phyloP scores from a whole-genome alignment of 23 red algal genomes.

The Porphyridium purpureum region DNA sequence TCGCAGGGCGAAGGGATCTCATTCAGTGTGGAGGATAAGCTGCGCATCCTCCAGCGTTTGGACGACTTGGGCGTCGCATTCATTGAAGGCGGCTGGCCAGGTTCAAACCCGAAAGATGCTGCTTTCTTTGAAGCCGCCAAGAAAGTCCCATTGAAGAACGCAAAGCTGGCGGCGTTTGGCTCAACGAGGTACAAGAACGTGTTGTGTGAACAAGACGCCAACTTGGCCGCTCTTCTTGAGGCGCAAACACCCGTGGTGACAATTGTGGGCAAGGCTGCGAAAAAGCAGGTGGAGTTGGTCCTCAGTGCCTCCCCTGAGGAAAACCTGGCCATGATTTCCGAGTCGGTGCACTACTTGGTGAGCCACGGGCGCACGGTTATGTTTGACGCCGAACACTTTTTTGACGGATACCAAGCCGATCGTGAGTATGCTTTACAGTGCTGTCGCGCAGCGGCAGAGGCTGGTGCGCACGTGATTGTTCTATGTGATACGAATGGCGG shows the following conservation, averaged over 20 bases:
- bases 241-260: slow-evolving; percentile 71
- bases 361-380: slow-evolving; percentile 47
- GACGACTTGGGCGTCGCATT: slow-evolving; percentile 81
- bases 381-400: slow-evolving; percentile 99
- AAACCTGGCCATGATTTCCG: slow-evolving; percentile 86
- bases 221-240: slow-evolving; percentile 36
- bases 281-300: slow-evolving; percentile 59
- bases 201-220: slow-evolving; percentile 46
- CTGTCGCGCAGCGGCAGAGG: slow-evolving; percentile 43
- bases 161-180: slow-evolving; percentile 84
- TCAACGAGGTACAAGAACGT: slow-evolving; percentile 66
- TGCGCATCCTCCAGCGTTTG: slow-evolving; percentile 50
- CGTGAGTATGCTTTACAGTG: slow-evolving; percentile 52
- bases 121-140: slow-evolving; percentile 63
- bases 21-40: slow-evolving; percentile 67
- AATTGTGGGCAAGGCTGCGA: slow-evolving; percentile 80
- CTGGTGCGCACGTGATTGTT: slow-evolving; percentile 70
- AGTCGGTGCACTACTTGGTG: slow-evolving; percentile 61
- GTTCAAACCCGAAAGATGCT: slow-evolving; percentile 88
- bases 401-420: slow-evolving; percentile 64
- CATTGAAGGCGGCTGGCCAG: slow-evolving; percentile 97
- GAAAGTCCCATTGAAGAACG: slow-evolving; percentile 7
- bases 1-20: slow-evolving; percentile 87
- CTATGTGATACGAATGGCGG: slow-evolving; percentile 99
- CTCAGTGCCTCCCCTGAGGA: slow-evolving; percentile 64